Evolutionary conservation across 2,329 filamentous ascomycete species (phyloP).

Genomic region (Hymenoscyphus salicellus): DNA sequence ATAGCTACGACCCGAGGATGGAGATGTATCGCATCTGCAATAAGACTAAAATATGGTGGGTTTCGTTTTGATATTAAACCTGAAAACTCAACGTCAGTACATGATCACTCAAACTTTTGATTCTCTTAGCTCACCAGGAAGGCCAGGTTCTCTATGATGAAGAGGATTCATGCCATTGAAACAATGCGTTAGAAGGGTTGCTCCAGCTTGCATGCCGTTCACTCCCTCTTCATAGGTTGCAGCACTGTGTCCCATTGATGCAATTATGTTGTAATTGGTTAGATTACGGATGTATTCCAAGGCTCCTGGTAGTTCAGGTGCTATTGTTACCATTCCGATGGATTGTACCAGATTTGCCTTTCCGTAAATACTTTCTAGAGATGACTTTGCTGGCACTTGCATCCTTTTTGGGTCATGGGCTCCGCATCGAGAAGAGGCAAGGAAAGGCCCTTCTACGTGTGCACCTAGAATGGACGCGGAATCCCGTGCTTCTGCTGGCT

Average conservation of each 20-base stretch:
- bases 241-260: conserved; percentile 44
- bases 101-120: background rate
- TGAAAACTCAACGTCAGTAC: conserved; percentile 1
- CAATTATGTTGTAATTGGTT: conserved; percentile 29
- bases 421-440: conserved; percentile 51
- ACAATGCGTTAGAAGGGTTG: conserved; percentile 51
- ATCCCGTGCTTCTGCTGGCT: conserved; percentile 41
- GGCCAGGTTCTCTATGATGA: conserved; percentile 49
- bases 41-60: conserved; percentile 48
- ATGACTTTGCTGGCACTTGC: conserved; percentile 24
- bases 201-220: conserved; percentile 45
- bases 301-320: conserved; percentile 48
- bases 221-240: conserved; percentile 47
- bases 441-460: conserved; percentile 56
- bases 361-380: conserved; percentile 44
- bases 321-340: conserved; percentile 51
- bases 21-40: conserved; percentile 53
- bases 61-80: conserved; percentile 34
- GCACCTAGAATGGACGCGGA: conserved; percentile 52
- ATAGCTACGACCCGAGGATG: conserved; percentile 49
- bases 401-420: conserved; percentile 42
- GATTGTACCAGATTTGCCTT: conserved; percentile 38
- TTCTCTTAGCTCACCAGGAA: conserved; percentile 39
- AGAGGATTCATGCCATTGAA: conserved; percentile 54
- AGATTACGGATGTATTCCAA: conserved; percentile 43